Evolutionary conservation across 2,329 filamentous ascomycete genomes (phyloP).

Genomic region (Colletotrichum simmondsii): DNA sequence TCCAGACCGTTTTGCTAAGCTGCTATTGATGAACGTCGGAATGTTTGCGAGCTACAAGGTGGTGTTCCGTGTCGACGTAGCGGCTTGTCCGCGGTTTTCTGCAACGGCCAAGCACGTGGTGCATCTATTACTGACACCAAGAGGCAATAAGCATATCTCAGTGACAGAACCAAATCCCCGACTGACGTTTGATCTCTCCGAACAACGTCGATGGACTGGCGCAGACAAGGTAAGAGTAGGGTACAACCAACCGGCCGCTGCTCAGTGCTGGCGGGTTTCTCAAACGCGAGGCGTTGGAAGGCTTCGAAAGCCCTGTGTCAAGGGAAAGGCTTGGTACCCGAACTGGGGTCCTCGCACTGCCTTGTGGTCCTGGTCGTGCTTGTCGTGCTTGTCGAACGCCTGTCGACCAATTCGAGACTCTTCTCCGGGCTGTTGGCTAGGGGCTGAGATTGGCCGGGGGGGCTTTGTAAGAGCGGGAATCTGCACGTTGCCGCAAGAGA

Average conservation of each 20-base stretch:
- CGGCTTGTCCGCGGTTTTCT: constrained; percentile 17
- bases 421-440: constrained; percentile 34
- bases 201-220: constrained; percentile 46
- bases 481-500: constrained; percentile 38
- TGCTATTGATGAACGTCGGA: background rate
- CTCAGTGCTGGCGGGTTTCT: constrained; percentile 15
- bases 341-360: constrained; percentile 9
- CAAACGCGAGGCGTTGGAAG: constrained; percentile 36
- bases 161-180: constrained; percentile 22
- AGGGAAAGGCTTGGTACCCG: constrained; percentile 10
- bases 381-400: constrained; percentile 14
- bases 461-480: constrained; percentile 32
- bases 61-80: constrained; percentile 3
- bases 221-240: constrained; percentile 13
- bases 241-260: constrained; percentile 2
- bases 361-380: constrained; percentile 8
- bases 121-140: constrained; percentile 15
- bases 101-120: constrained; percentile 24
- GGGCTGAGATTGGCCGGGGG: constrained; percentile 29
- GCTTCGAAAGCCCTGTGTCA: constrained; percentile 8
- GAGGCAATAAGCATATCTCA: constrained; percentile 32
- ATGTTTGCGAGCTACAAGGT: background rate
- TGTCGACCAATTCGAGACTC: constrained; percentile 34
- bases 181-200: constrained; percentile 40
- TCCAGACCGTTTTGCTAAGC: background rate